Conservation (phyloP, 345 rosid species). For the Erodium maritimum region DNA sequence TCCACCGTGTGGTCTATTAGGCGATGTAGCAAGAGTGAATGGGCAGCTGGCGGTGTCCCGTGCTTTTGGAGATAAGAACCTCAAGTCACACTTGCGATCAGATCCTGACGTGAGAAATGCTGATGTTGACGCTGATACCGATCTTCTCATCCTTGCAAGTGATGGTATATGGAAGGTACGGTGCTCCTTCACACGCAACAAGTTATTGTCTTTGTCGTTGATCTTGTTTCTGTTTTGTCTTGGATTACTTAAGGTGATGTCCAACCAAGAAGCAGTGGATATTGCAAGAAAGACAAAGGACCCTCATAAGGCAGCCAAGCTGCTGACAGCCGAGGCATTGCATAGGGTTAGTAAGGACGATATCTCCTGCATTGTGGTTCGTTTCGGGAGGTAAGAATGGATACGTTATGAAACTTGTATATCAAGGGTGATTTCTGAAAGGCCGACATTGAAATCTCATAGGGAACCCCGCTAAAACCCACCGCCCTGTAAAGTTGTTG, state of each 20-base stretch:
- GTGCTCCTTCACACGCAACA: neutral
- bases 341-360: slow-evolving; percentile 48
- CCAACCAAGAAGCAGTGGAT: slow-evolving; percentile 49
- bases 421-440: neutral
- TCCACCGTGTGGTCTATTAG: slow-evolving; percentile 12
- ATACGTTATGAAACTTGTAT: neutral
- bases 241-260: slow-evolving; percentile 31
- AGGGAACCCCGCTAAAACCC: neutral
- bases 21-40: slow-evolving; percentile 62
- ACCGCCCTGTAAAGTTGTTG: neutral
- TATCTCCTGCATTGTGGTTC: slow-evolving; percentile 56
- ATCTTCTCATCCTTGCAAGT: slow-evolving; percentile 60
- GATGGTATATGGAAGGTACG: slow-evolving; percentile 66
- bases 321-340: slow-evolving; percentile 32
- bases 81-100: slow-evolving; percentile 53
- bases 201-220: neutral
- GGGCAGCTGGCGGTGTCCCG: slow-evolving; percentile 69
- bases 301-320: slow-evolving; percentile 42
- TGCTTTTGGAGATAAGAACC: slow-evolving; percentile 66
- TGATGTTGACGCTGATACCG: slow-evolving; percentile 27
- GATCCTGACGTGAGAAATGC: slow-evolving; percentile 43
- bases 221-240: neutral
- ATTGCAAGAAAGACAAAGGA: slow-evolving; percentile 40
- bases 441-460: neutral
- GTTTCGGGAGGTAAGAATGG: slow-evolving; percentile 26